Evolutionary conservation across 768 basidiomycete species (phyloP).

Genomic region (Boletus subparvulus): DNA sequence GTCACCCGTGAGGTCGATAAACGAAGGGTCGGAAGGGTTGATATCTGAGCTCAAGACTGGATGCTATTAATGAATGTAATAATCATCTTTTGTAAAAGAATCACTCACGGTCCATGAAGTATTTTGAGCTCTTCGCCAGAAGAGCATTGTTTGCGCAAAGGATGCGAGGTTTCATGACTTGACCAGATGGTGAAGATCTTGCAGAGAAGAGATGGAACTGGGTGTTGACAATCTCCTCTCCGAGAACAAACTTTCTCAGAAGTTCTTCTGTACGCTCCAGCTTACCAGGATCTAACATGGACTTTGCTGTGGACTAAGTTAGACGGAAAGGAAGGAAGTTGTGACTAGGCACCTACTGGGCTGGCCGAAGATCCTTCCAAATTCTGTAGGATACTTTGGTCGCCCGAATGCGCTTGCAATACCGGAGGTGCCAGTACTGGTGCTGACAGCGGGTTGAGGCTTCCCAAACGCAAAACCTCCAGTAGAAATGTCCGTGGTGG

Average conservation of each 20-base stretch:
- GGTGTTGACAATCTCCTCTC: slow-evolving; percentile 29
- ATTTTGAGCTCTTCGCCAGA: slow-evolving; percentile 26
- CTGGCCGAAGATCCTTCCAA: slow-evolving; percentile 25
- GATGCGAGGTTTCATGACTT: slow-evolving; percentile 17
- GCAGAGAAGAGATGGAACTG: slow-evolving; percentile 32
- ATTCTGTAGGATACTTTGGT: slow-evolving; percentile 28
- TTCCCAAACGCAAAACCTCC: too few species aligned
- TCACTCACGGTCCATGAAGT: slow-evolving; percentile 28
- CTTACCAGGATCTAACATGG: neutral
- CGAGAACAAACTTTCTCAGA: slow-evolving; percentile 27
- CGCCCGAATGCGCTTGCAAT: slow-evolving; percentile 29
- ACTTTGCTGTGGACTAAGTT: slow-evolving; percentile 9
- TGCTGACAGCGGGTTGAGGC: too few species aligned
- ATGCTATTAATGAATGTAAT: neutral
- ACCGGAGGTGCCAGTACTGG: too few species aligned
- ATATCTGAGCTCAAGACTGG: slow-evolving; percentile 16
- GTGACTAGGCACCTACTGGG: slow-evolving; percentile 12
- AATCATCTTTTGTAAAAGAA: neutral
- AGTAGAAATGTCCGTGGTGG: too few species aligned
- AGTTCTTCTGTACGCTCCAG: slow-evolving; percentile 20
- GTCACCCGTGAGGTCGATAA: slow-evolving; percentile 14
- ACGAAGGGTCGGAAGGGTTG: slow-evolving; percentile 10
- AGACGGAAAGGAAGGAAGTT: neutral
- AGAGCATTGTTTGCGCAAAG: slow-evolving; percentile 31
- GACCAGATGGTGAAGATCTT: slow-evolving; percentile 12